Evolutionary conservation across 2,329 filamentous ascomycete genomes (phyloP).

Genomic region (Didymella sp.): DNA sequence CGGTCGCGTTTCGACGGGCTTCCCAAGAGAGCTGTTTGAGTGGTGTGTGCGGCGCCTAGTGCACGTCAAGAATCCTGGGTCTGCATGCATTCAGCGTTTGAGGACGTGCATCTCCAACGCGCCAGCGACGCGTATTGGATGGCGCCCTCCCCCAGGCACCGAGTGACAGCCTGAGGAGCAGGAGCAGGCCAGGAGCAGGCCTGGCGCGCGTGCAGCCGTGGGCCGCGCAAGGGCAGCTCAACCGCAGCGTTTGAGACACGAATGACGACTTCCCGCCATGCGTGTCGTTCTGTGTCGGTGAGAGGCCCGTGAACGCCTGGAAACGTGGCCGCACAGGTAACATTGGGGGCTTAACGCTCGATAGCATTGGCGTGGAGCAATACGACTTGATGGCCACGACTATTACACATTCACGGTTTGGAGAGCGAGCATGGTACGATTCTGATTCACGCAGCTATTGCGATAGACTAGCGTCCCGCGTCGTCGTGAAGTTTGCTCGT

Average conservation of each 20-base stretch:
- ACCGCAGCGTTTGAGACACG: slow-evolving; percentile 5
- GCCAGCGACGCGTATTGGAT: slow-evolving; percentile 9
- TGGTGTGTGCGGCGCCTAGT: slow-evolving; percentile 10
- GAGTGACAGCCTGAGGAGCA: slow-evolving; percentile 9
- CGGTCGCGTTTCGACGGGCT: slow-evolving; percentile 12
- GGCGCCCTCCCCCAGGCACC: neutral
- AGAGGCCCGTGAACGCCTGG: neutral
- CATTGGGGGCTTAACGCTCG: slow-evolving; percentile 10
- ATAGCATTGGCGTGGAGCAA: slow-evolving; percentile 9
- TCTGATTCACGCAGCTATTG: slow-evolving; percentile 9
- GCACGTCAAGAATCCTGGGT: slow-evolving; percentile 11
- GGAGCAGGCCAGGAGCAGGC: neutral
- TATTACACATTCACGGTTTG: neutral
- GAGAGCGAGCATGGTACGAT: slow-evolving; percentile 9
- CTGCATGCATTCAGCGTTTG: slow-evolving; percentile 19
- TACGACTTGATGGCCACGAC: slow-evolving; percentile 3
- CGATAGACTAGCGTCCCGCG: slow-evolving; percentile 12
- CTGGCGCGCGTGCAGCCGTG: slow-evolving; percentile 6
- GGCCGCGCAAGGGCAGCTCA: neutral
- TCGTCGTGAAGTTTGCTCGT: neutral
- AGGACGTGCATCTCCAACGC: slow-evolving; percentile 9
- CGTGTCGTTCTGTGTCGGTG: neutral
- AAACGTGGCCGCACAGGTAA: slow-evolving; percentile 17
- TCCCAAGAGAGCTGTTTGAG: slow-evolving; percentile 16
- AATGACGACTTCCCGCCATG: slow-evolving; percentile 7